Percentiles rank a stretch among this genome's conserved stretches.
These are phyloP conservation scores for Pyrrhoderma noxium DNA, from an alignment of 1,284 basidiomycete genomes.

Conservation along the genomic window DNA sequence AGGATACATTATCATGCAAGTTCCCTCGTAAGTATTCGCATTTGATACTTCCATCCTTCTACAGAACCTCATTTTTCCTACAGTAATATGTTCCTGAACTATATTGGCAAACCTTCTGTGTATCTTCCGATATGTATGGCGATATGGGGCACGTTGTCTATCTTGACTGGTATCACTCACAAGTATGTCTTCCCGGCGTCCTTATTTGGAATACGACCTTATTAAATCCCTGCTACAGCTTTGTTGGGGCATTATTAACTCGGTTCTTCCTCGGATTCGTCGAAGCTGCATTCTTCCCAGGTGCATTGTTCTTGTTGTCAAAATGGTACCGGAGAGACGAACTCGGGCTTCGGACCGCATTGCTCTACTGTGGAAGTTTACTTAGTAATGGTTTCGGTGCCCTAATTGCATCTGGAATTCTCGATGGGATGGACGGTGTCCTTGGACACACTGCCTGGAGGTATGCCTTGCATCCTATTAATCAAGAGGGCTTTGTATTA, in stretches of 20 bases:
- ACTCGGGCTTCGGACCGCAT: conserved; percentile 63
- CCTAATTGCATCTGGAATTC: conserved; percentile 69
- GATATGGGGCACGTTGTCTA: conserved; percentile 30
- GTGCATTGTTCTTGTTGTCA: conserved; percentile 43
- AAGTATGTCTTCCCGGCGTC: conserved; percentile 3
- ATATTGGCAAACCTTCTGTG: conserved; percentile 21
- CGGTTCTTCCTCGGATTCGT: conserved; percentile 40
- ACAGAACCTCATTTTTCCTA: not conserved
- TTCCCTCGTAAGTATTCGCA: conserved; percentile 15
- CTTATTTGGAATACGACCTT: not conserved
- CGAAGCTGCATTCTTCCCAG: conserved; percentile 38
- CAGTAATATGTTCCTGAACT: conserved; percentile 18
- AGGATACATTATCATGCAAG: conserved; percentile 30
- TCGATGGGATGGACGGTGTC: conserved; percentile 61
- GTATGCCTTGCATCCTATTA: conserved; percentile 25
- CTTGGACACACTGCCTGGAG: conserved; percentile 73
- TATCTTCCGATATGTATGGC: conserved; percentile 35
- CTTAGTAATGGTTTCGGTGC: conserved; percentile 81
- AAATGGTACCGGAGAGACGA: conserved; percentile 66
- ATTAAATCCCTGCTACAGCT: conserved; percentile 20
- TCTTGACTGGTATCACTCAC: conserved; percentile 18
- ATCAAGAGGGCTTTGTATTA: not conserved
- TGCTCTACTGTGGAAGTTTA: conserved; percentile 66
- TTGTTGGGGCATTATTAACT: conserved; percentile 32
- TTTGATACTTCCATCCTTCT: conserved; percentile 22